A percentile compares a stretch with the other conserved stretches of the same genome.
Evolutionary conservation across 345 rosid species (phyloP).

Genomic region (Jatropha curcas): DNA sequence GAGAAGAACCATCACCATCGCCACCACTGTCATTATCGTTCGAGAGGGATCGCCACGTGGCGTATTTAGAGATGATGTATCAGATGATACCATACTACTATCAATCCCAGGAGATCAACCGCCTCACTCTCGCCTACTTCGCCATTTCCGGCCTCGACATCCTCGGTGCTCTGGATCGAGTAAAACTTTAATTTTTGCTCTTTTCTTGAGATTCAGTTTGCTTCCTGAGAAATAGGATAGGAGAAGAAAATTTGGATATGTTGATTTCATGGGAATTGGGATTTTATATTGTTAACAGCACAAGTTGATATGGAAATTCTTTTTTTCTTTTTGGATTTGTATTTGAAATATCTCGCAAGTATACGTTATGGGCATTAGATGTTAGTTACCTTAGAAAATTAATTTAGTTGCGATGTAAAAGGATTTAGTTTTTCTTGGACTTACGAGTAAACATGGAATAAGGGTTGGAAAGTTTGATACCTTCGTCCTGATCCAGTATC

Average conservation of each 20-base stretch:
- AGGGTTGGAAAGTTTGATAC: slow-evolving; percentile 8
- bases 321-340: too few relatives aligned
- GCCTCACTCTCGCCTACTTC: slow-evolving; percentile 79
- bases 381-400: not conserved
- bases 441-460: not conserved
- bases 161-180: slow-evolving; percentile 63
- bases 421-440: not conserved
- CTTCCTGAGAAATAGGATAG: not conserved
- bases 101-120: slow-evolving; percentile 88
- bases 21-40: slow-evolving; percentile 28
- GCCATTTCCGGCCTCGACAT: slow-evolving; percentile 79
- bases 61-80: slow-evolving; percentile 75
- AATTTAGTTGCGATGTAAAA: not conserved
- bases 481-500: not conserved
- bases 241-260: too few relatives aligned
- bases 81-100: slow-evolving; percentile 62
- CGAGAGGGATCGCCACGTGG: slow-evolving; percentile 60
- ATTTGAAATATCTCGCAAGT: too few relatives aligned
- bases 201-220: not conserved
- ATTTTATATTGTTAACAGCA: not conserved
- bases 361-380: too few relatives aligned
- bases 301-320: not conserved
- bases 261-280: not conserved
- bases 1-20: slow-evolving; percentile 15
- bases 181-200: slow-evolving; percentile 9